A percentile compares a stretch with the other conserved stretches of the same genome.
Conservation (phyloP, 768 basidiomycete genomes). For the Tulasnella sp. region DNA sequence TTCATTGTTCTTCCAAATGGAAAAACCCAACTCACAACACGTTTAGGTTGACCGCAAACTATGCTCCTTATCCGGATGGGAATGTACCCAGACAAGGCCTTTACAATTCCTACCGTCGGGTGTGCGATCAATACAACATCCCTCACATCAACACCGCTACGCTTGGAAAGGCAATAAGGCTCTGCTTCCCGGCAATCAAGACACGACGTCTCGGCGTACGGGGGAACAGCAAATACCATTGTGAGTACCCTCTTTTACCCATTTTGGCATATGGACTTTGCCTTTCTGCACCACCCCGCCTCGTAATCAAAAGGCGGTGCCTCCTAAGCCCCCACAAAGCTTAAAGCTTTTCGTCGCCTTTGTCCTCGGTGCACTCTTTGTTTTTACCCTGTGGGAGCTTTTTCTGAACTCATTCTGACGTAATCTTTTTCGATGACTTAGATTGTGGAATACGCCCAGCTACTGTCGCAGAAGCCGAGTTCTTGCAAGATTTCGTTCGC, state of each 20-base stretch:
- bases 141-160: constrained; percentile 94
- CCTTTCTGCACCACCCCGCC: neutral
- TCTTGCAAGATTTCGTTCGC: constrained; percentile 82
- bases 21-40: neutral
- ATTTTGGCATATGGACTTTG: constrained; percentile 1
- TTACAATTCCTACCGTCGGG: constrained; percentile 82
- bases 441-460: constrained; percentile 89
- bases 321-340: no score
- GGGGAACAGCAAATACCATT: constrained; percentile 95
- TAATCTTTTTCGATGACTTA: constrained; percentile 26
- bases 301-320: neutral
- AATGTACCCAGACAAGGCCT: constrained; percentile 89
- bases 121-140: constrained; percentile 86
- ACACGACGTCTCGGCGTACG: constrained; percentile 83
- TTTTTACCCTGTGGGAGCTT: constrained; percentile 19
- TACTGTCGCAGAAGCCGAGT: constrained; percentile 82
- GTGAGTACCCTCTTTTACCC: constrained; percentile 33
- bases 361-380: neutral
- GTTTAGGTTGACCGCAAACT: constrained; percentile 71
- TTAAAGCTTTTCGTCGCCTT: no score
- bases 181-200: constrained; percentile 91
- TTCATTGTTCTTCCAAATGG: no score
- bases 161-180: constrained; percentile 84
- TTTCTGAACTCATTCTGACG: constrained; percentile 17
- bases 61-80: constrained; percentile 81